Evolutionary conservation across 202 grass and related monocot genomes (phyloP).

Genomic region (Zizania palustris): DNA sequence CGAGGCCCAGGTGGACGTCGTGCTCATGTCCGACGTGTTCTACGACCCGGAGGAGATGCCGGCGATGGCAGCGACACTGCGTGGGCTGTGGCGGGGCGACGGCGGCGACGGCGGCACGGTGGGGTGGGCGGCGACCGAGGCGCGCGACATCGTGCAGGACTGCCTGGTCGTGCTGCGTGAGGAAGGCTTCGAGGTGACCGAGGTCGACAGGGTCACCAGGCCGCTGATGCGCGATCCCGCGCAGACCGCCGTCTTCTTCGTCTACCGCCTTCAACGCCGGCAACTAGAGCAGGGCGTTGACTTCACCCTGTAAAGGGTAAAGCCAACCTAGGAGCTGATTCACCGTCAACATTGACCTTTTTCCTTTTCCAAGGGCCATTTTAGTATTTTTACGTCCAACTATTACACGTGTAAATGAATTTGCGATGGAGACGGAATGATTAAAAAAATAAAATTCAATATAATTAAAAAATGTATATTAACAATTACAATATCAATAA

Average conservation of each 20-base stretch:
- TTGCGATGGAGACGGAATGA: neutral
- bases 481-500: too few relatives aligned
- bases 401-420: neutral
- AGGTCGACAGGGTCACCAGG: slow-evolving; percentile 40
- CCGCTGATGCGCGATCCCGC: slow-evolving; percentile 33
- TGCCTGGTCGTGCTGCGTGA: slow-evolving; percentile 54
- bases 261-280: slow-evolving; percentile 39
- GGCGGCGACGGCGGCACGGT: slow-evolving; percentile 12
- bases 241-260: slow-evolving; percentile 37
- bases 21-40: slow-evolving; percentile 77
- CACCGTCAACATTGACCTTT: neutral
- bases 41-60: slow-evolving; percentile 63
- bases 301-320: neutral
- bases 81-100: slow-evolving; percentile 30
- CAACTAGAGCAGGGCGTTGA: neutral
- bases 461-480: too few relatives aligned
- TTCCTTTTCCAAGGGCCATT: neutral
- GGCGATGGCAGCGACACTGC: slow-evolving; percentile 52
- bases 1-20: slow-evolving; percentile 39
- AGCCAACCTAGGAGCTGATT: neutral
- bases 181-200: slow-evolving; percentile 49
- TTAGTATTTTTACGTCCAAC: neutral
- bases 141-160: slow-evolving; percentile 41
- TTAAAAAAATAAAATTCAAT: too few relatives aligned
- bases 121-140: slow-evolving; percentile 60